Percentiles rank a stretch among this genome's conserved stretches.
phyloP scores from a whole-genome alignment of 345 rosid species.

The Bruguiera sexangula region DNA sequence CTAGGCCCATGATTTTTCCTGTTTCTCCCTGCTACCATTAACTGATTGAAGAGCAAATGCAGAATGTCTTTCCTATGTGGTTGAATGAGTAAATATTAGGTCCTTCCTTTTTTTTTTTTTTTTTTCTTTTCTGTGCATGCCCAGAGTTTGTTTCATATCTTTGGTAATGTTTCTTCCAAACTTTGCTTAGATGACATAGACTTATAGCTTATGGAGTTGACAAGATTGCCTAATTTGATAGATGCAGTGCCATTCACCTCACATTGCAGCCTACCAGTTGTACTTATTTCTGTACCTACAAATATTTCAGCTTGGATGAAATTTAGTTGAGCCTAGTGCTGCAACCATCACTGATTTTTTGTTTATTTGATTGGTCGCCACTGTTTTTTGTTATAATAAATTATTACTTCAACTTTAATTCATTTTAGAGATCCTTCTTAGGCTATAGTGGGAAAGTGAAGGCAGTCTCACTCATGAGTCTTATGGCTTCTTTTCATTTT shows the following conservation, averaged over 20 bases:
- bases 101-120: conserved; percentile 2
- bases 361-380: background rate
- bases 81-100: conserved; percentile 2
- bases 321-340: background rate
- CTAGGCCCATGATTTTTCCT: background rate
- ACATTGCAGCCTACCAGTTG: conserved; percentile 12
- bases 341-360: background rate
- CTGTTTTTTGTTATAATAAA: conserved; percentile 2
- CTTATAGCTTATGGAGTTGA: conserved; percentile 6
- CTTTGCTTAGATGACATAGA: conserved; percentile 16
- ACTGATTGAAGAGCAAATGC: background rate
- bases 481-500: background rate
- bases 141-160: background rate
- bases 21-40: background rate
- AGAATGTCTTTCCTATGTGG: background rate
- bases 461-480: background rate
- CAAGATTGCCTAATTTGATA: conserved; percentile 12
- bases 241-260: background rate
- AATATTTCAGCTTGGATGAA: conserved; percentile 18
- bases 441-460: conserved; percentile 5
- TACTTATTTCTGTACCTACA: conserved; percentile 5
- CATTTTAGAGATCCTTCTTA: conserved; percentile 4
- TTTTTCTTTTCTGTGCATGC: background rate
- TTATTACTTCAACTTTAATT: conserved; percentile 8
- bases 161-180: conserved; percentile 9